Conservation (phyloP, 371 early-diverging fungal species). For the Mucor indicus region DNA sequence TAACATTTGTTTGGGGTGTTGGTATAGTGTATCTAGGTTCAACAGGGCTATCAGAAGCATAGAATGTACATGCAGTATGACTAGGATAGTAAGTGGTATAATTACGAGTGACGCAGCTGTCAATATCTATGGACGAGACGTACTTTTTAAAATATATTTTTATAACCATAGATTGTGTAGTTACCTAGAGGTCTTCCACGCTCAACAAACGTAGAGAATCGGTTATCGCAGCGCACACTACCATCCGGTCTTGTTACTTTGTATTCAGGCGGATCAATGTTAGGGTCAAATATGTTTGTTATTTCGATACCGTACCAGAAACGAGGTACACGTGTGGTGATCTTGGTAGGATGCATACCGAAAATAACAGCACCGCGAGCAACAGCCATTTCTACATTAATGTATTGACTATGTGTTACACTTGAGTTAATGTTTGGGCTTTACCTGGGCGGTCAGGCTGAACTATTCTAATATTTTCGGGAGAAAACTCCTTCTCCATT, state of each 20-base stretch:
- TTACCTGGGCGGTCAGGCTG: constrained; percentile 45
- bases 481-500: constrained; percentile 32
- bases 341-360: constrained; percentile 40
- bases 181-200: constrained; percentile 44
- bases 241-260: constrained; percentile 41
- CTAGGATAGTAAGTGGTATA: constrained; percentile 56
- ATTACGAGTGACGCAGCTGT: constrained; percentile 51
- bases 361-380: constrained; percentile 46
- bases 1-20: constrained; percentile 29
- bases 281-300: constrained; percentile 38
- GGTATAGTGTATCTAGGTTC: constrained; percentile 56
- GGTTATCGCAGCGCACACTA: constrained; percentile 40
- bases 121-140: constrained; percentile 23
- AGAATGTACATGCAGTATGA: constrained; percentile 54
- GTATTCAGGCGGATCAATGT: constrained; percentile 41
- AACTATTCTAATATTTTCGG: constrained; percentile 23
- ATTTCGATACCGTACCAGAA: constrained; percentile 50
- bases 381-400: constrained; percentile 37
- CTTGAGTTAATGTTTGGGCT: too few species aligned
- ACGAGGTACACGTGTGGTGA: constrained; percentile 40
- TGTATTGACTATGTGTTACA: too few species aligned
- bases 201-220: constrained; percentile 42
- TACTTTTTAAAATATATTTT: too few species aligned
- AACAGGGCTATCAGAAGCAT: constrained; percentile 46
- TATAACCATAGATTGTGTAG: too few species aligned